Evolutionary conservation across 1,284 basidiomycete genomes (phyloP).

Genomic region (Naganishia sp.): DNA sequence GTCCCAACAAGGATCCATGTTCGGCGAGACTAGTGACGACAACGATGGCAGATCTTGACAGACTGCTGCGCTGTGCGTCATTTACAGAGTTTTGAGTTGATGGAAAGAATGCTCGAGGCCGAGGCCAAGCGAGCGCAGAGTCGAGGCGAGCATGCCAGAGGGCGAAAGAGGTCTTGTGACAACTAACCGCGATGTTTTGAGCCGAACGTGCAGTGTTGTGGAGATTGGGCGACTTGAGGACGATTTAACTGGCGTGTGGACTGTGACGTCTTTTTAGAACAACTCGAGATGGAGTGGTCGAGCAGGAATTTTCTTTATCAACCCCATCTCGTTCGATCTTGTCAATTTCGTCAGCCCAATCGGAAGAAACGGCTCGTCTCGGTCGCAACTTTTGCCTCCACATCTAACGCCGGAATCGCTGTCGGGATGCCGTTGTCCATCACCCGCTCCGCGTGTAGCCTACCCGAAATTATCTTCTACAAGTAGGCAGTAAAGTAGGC

Average conservation of each 20-base stretch:
- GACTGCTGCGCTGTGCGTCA: conserved; percentile 7
- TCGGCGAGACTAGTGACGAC: conserved; percentile 24
- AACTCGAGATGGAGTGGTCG: not conserved
- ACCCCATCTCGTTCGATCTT: no score
- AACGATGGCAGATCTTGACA: conserved; percentile 1
- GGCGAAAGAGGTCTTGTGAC: conserved; percentile 10
- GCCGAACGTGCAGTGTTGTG: not conserved
- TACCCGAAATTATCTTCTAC: not conserved
- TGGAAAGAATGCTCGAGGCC: not conserved
- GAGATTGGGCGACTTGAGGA: not conserved
- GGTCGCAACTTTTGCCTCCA: not conserved
- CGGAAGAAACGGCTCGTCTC: not conserved
- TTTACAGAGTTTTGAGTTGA: conserved; percentile 12
- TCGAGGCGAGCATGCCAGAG: not conserved
- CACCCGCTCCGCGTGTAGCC: not conserved
- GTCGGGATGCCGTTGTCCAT: not conserved
- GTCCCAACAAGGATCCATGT: conserved; percentile 20
- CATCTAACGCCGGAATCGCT: conserved; percentile 2
- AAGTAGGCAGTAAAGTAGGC: no score
- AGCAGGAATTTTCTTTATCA: not conserved
- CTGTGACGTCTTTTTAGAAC: not conserved
- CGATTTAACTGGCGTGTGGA: not conserved
- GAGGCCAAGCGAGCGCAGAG: conserved; percentile 1
- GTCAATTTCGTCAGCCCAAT: conserved; percentile 2
- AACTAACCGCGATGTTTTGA: conserved; percentile 25